Percentiles rank a stretch among this genome's conserved stretches.
These are phyloP conservation scores for Inga laurina DNA, from an alignment of 306 rosid genomes.

Conservation along the genomic window DNA sequence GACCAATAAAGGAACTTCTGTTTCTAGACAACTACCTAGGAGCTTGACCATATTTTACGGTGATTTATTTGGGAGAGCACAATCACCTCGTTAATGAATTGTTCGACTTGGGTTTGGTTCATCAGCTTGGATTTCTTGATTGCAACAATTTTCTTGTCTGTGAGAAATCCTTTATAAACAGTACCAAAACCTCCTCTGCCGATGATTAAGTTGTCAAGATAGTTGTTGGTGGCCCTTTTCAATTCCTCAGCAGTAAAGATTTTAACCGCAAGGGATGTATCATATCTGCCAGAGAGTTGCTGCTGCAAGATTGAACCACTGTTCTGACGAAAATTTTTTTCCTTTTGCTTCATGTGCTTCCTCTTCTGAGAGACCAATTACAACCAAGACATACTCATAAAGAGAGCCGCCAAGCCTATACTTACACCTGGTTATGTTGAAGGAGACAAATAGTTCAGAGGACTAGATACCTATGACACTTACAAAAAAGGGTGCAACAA, in stretches of 20 bases:
- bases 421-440: slow-evolving; percentile 13
- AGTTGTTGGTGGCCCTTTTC: slow-evolving; percentile 38
- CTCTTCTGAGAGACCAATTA: slow-evolving; percentile 31
- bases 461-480: background rate
- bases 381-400: slow-evolving; percentile 7
- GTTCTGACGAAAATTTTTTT: slow-evolving; percentile 28
- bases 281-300: background rate
- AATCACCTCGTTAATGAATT: slow-evolving; percentile 43
- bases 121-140: slow-evolving; percentile 43
- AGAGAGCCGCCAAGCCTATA: background rate
- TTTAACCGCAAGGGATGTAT: background rate
- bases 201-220: slow-evolving; percentile 17
- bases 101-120: slow-evolving; percentile 31
- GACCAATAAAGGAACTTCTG: slow-evolving; percentile 23
- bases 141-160: slow-evolving; percentile 10
- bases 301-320: slow-evolving; percentile 38
- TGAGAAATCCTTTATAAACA: slow-evolving; percentile 31
- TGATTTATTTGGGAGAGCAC: slow-evolving; percentile 45
- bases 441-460: background rate
- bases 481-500: too few relatives aligned
- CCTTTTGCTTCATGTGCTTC: slow-evolving; percentile 32
- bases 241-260: slow-evolving; percentile 33
- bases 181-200: slow-evolving; percentile 43
- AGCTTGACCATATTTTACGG: slow-evolving; percentile 40
- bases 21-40: slow-evolving; percentile 44